Base-by-base conservation (phyloP, 371 early-diverging fungal genomes). In the Nematocida major region DNA sequence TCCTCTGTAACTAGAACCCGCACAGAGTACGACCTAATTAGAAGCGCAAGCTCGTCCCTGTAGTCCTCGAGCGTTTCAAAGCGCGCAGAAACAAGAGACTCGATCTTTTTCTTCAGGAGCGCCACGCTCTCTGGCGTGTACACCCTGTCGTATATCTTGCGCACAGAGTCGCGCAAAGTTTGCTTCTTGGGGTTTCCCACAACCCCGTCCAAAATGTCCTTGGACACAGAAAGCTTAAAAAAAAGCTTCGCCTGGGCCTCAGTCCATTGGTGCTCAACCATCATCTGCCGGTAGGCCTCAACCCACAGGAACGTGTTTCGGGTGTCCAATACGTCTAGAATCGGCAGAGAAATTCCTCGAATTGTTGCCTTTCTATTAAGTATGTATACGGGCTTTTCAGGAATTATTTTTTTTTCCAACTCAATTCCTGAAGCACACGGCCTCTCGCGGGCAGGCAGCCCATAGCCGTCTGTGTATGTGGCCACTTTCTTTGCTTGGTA, bases 291-390 rank as follows among this genome's bases (percentile, higher is more conserved):
- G 39, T 63, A 73, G 1, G 36, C 18, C 51, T 73, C 62, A 9
- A 73, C 65, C 76, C 76, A 73, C 13, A 63, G 28, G 49, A 61
- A 73, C 26, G 65, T 63, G 34, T 73, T 73, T 48, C 76, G 43
- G 15, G 45, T 61, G 61, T 73, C 76, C 24, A 73, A 36, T 20
- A 73, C 62, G 32, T 73, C 76, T 3, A 73, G 76, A 26, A 73
- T 36, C 18, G 63, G 30, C 34, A 73, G 3, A 28, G 45, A 9
- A 18, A 63, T 59, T 18, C 38, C 45, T 11, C 26, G 3, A 9
- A 63, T 18, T 13, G 50, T 1, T 13, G 40, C 28, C 9, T 40
- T 15, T 26, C 49, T 62, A 20, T 73, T 73, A 9, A 73, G 63
- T 5, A 73, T 15, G 34, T 61, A 73, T 15, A 73, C 22, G 20